These are phyloP conservation scores for Nitzschia inconspicua DNA, from an alignment of 108 stramenopile species.

Conservation along the genomic window DNA sequence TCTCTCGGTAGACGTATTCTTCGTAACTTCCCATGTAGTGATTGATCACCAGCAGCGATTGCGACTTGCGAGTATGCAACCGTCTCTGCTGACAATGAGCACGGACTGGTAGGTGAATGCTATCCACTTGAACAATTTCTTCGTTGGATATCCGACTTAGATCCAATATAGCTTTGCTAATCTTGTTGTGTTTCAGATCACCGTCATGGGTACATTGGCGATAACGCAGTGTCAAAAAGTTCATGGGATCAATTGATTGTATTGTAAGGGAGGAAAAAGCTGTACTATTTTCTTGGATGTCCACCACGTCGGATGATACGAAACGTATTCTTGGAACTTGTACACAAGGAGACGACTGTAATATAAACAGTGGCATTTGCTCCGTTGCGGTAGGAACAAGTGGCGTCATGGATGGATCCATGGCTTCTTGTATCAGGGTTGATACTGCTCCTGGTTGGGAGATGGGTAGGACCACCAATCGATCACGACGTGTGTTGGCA, in stretches of 20 bases:
- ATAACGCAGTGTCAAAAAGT: constrained; percentile 58
- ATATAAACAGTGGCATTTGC: background rate
- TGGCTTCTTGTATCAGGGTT: no score
- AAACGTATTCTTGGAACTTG: constrained; percentile 43
- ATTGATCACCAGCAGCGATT: constrained; percentile 41
- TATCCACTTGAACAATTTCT: constrained; percentile 39
- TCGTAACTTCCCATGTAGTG: constrained; percentile 60
- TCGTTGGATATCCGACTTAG: constrained; percentile 41
- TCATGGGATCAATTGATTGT: background rate
- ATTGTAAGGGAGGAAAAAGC: constrained; percentile 24
- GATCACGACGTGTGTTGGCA: background rate
- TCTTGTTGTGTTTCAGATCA: constrained; percentile 37
- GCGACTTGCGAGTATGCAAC: constrained; percentile 15
- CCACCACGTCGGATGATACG: background rate
- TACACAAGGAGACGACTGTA: constrained; percentile 38
- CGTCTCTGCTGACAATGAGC: constrained; percentile 26
- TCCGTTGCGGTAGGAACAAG: background rate
- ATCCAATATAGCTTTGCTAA: constrained; percentile 59
- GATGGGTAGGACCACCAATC: no score
- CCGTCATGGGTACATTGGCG: constrained; percentile 28
- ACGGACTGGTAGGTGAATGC: constrained; percentile 41
- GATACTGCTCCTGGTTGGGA: no score
- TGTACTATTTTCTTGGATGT: background rate
- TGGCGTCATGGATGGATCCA: no score
- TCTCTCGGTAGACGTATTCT: constrained; percentile 54